Evolutionary conservation across 2,329 filamentous ascomycete genomes (phyloP).

Genomic region (Laburnicola sp.): DNA sequence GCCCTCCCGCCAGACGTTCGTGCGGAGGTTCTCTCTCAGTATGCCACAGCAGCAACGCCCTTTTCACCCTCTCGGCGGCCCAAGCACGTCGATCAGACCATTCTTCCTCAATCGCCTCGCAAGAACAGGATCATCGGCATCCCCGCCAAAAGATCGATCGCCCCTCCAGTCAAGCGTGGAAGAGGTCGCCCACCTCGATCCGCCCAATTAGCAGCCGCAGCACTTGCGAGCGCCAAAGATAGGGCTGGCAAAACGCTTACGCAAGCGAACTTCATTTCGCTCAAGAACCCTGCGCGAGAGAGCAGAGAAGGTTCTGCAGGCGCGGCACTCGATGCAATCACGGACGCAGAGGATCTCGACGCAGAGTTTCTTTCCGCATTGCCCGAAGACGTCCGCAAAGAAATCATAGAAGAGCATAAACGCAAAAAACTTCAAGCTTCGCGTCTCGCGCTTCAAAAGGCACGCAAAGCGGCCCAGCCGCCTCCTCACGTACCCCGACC

Average conservation of each 20-base stretch:
- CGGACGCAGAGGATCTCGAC: conserved; percentile 33
- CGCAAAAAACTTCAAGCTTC: conserved; percentile 31
- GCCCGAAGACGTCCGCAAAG: conserved; percentile 66
- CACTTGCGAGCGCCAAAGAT: conserved; percentile 51
- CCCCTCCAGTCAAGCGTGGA: conserved; percentile 67
- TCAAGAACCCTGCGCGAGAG: conserved; percentile 30
- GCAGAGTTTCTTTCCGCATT: conserved; percentile 78
- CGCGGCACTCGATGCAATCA: conserved; percentile 27
- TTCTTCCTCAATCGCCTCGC: conserved; percentile 49
- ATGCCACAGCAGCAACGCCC: conserved; percentile 48
- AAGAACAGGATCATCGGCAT: conserved; percentile 59
- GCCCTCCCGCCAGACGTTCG: conserved; percentile 85
- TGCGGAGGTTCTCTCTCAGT: conserved; percentile 77
- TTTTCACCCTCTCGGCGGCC: conserved; percentile 32
- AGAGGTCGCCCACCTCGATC: conserved; percentile 53
- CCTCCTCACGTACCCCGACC: conserved; percentile 41
- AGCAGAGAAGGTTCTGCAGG: conserved; percentile 20
- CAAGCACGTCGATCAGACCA: conserved; percentile 43
- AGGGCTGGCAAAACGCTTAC: conserved; percentile 53
- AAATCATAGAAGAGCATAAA: conserved; percentile 75
- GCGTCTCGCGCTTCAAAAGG: conserved; percentile 31
- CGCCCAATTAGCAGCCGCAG: conserved; percentile 51
- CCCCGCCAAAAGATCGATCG: conserved; percentile 53
- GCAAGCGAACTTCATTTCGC: conserved; percentile 72
- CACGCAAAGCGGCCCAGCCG: conserved; percentile 14